A percentile compares a stretch with the other conserved stretches of the same genome.
These are phyloP conservation scores for Boletus vermiculosoides DNA, from an alignment of 768 basidiomycete species.

Conservation along the genomic window DNA sequence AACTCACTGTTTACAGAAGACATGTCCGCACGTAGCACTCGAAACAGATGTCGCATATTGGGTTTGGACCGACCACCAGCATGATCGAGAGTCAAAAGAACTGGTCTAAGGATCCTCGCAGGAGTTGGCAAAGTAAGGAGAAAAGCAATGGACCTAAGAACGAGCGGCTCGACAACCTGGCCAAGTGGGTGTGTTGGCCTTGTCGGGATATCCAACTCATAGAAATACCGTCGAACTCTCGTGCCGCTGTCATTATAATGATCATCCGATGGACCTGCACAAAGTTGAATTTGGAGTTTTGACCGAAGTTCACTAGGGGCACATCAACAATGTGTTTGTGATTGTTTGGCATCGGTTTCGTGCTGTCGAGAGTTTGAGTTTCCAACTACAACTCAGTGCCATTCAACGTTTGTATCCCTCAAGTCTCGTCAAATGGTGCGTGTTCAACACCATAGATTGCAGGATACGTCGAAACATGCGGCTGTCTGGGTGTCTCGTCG, in stretches of 20 bases:
- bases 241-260: too few species aligned
- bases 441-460: constrained; percentile 4
- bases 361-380: constrained; percentile 5
- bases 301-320: background rate
- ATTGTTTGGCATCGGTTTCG: constrained; percentile 14
- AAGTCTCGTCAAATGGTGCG: constrained; percentile 39
- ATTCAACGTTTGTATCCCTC: constrained; percentile 26
- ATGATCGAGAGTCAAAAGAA: background rate
- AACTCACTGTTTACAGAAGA: background rate
- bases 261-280: too few species aligned
- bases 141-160: background rate
- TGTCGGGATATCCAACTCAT: too few species aligned
- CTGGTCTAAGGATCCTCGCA: background rate
- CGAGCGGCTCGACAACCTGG: background rate
- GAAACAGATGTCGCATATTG: background rate
- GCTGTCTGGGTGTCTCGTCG: background rate
- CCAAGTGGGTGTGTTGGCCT: too few species aligned
- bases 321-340: constrained; percentile 11
- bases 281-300: background rate
- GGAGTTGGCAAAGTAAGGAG: background rate
- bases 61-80: too few species aligned
- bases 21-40: background rate
- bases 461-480: background rate
- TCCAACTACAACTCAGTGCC: constrained; percentile 2
- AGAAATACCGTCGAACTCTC: too few species aligned